Evolutionary conservation across 164 flowering plant genomes (phyloP).

Genomic region (Chimonanthus praecox): DNA sequence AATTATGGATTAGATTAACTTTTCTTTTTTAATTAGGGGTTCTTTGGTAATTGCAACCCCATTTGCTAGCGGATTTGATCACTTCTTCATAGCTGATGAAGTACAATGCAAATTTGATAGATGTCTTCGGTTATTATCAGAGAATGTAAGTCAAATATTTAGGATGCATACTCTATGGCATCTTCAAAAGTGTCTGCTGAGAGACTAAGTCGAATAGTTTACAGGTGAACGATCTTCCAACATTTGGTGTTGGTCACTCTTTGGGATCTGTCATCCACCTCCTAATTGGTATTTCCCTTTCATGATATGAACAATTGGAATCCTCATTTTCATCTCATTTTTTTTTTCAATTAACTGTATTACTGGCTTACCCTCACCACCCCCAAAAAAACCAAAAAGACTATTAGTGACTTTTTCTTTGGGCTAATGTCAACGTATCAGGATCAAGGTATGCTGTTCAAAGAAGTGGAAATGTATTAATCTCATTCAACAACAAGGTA

Average conservation of each 20-base stretch:
- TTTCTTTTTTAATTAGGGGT: slow-evolving; percentile 47
- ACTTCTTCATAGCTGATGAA: slow-evolving; percentile 91
- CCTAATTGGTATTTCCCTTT: slow-evolving; percentile 55
- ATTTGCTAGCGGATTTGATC: slow-evolving; percentile 93
- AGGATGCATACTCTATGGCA: neutral
- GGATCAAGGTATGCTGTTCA: slow-evolving; percentile 94
- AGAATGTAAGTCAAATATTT: slow-evolving; percentile 42
- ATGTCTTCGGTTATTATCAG: slow-evolving; percentile 63
- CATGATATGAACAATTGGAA: neutral
- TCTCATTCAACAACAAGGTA: slow-evolving; percentile 96
- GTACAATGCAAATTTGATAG: slow-evolving; percentile 92
- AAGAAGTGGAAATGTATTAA: slow-evolving; percentile 72
- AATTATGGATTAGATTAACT: neutral
- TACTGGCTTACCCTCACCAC: neutral
- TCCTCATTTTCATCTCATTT: neutral
- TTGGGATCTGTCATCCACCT: slow-evolving; percentile 90
- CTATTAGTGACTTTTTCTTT: neutral
- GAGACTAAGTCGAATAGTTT: slow-evolving; percentile 2
- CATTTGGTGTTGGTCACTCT: slow-evolving; percentile 92
- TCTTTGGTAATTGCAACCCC: slow-evolving; percentile 88
- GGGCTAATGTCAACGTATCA: slow-evolving; percentile 17
- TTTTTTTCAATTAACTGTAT: slow-evolving; percentile 4
- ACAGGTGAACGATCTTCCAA: slow-evolving; percentile 70
- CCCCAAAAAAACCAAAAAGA: too few species aligned
- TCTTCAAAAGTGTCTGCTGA: neutral